Conservation (phyloP, 176 grass and related monocot species). For the Thinopyrum elongatum region DNA sequence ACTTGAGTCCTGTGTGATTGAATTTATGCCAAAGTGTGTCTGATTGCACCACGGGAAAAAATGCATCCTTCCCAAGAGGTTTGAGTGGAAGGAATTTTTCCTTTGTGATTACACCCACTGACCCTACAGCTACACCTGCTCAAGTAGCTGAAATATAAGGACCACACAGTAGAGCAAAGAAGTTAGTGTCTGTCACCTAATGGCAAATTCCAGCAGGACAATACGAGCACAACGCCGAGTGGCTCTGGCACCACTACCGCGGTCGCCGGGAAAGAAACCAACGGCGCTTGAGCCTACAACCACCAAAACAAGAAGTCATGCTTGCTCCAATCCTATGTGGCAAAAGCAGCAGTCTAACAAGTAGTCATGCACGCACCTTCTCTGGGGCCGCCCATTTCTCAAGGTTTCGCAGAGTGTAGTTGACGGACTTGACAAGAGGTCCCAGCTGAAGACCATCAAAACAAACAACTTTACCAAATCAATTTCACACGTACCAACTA, state of each 20-base stretch:
- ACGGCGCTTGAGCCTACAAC: constrained; percentile 44
- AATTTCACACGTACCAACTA: not conserved
- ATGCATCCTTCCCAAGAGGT: too few species aligned
- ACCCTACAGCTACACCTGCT: too few species aligned
- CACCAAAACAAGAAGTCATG: not conserved
- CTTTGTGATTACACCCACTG: too few species aligned
- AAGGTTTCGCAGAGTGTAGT: constrained; percentile 46
- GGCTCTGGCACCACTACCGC: constrained; percentile 65
- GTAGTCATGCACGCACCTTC: constrained; percentile 11
- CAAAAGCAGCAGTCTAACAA: not conserved
- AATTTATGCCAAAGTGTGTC: too few species aligned
- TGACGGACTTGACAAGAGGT: constrained; percentile 46
- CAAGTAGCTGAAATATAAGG: too few species aligned
- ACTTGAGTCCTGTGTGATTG: too few species aligned
- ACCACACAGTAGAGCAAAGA: too few species aligned
- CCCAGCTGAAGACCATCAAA: constrained; percentile 38
- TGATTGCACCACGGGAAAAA: too few species aligned
- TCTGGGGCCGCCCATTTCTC: constrained; percentile 62
- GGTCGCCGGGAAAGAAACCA: constrained; percentile 62
- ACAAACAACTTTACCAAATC: not conserved
- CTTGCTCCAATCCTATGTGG: too few species aligned
- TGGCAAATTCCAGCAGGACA: constrained; percentile 79
- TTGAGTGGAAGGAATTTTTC: too few species aligned
- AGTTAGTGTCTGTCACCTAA: constrained; percentile 30
- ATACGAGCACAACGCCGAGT: constrained; percentile 71